phyloP scores from a whole-genome alignment of 1,284 basidiomycete genomes.

The Rhodofomes roseus region DNA sequence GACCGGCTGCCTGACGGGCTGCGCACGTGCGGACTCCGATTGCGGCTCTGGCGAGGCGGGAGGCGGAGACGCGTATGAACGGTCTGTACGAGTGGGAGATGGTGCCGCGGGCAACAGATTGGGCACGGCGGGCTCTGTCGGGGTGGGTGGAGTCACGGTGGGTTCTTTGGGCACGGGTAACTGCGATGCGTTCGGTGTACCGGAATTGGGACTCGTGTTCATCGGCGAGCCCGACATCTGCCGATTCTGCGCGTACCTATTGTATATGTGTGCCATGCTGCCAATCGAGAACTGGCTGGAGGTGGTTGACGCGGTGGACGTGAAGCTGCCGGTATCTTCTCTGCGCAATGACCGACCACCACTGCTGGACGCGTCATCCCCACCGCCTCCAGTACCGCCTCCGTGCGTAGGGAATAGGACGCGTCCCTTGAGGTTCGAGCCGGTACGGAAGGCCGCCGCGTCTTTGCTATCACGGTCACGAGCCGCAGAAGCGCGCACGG shows the following conservation, averaged over 20 bases:
- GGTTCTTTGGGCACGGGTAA: slow-evolving; percentile 20
- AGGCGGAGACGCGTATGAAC: slow-evolving; percentile 9
- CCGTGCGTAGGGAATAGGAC: slow-evolving; percentile 55
- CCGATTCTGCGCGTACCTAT: slow-evolving; percentile 2
- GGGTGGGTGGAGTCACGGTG: slow-evolving; percentile 36
- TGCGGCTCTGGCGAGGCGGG: slow-evolving; percentile 7
- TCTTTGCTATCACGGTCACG: slow-evolving; percentile 49
- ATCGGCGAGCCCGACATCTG: slow-evolving; percentile 11
- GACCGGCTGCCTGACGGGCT: slow-evolving; percentile 1
- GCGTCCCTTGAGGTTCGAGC: slow-evolving; percentile 55
- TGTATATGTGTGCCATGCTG: slow-evolving; percentile 7
- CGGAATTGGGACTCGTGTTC: background rate
- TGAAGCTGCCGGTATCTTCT: slow-evolving; percentile 28
- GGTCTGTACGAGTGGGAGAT: slow-evolving; percentile 22
- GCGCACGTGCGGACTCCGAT: slow-evolving; percentile 5
- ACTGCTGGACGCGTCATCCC: slow-evolving; percentile 16
- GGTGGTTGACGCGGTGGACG: slow-evolving; percentile 23
- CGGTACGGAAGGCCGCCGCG: slow-evolving; percentile 46
- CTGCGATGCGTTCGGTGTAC: slow-evolving; percentile 1
- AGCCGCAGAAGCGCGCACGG: slow-evolving; percentile 50
- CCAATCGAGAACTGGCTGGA: slow-evolving; percentile 10
- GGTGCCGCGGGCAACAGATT: slow-evolving; percentile 28
- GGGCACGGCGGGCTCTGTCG: slow-evolving; percentile 24
- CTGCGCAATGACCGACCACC: slow-evolving; percentile 22
- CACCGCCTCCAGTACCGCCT: slow-evolving; percentile 26